Evolutionary conservation across 2,329 filamentous ascomycete genomes (phyloP), one percentile per base, ranked within the genome.

Genomic region (Aspergillus chevalieri): DNA sequence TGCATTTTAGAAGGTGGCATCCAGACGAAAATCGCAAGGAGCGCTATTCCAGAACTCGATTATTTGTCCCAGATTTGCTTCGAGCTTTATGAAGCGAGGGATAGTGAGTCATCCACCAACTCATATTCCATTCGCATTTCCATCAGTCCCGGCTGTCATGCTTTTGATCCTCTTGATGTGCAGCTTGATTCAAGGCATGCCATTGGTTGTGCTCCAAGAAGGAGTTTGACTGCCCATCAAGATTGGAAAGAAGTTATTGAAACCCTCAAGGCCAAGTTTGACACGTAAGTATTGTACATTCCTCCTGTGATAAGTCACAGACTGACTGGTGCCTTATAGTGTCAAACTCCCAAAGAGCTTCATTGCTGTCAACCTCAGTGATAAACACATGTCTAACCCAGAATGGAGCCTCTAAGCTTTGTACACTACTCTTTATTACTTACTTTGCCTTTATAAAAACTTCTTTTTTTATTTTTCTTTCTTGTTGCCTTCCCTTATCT

Each of bases 171-270:
- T 4, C 78, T 98, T 24, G 92, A 98, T 66, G 91, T 98, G 57
- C 90, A 95, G 74, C 82, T 98, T 24, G 93, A 98, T 69, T 93
- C 88, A 60, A 89, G 93, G 61, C 93, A 98, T 68, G 94, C 90
- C 68, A 98, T 98, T 61, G 91, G 92, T 38, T 95, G 88, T 66
- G 89, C 92, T 6, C 90, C 89, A n/a, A 79, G 91, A 55, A 80
- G 93, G 54, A 94, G 89, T 65, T 74, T 98, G 61, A 97, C 92
- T 3, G 82, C 88, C 2, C 94, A 98, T 71, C 84, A 84, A 34
- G 89, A 98, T 68, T 98, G 93, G 92, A 92, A 94, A 71, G 83
- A 92, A 61, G 88, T 98, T n/a, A 88, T 98, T 58, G 91, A 95
- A 72, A 97, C 91, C 1, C 75, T 98, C 55, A 83, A 91, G 57